Conservation (phyloP, 805 yeast genomes). For the Phaffomyces thermotolerans region DNA sequence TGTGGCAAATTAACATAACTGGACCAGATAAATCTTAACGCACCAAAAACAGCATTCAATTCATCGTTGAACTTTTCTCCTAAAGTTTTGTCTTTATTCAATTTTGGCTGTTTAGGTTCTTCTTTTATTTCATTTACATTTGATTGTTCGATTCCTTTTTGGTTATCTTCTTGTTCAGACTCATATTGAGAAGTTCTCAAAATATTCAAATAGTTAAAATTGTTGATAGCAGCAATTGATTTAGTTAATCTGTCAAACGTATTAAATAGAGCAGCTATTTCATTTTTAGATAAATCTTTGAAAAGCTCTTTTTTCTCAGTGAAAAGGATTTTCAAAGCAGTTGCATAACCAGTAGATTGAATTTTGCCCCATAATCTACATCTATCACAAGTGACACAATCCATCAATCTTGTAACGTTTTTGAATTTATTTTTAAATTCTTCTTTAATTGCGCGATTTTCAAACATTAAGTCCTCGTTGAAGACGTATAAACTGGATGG, state of each 20-base stretch:
- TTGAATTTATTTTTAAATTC: constrained; percentile 83
- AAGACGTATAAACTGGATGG: constrained; percentile 30
- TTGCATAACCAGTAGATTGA: constrained; percentile 96
- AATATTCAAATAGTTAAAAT: constrained; percentile 52
- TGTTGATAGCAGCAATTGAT: constrained; percentile 66
- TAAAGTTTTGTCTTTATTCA: constrained; percentile 10
- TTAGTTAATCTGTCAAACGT: constrained; percentile 90
- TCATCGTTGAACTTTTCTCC: constrained; percentile 45
- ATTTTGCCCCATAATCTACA: constrained; percentile 98
- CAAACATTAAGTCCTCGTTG: constrained; percentile 44
- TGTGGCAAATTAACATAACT: constrained; percentile 70
- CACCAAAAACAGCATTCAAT: constrained; percentile 44
- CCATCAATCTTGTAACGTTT: constrained; percentile 91
- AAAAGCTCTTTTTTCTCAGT: constrained; percentile 49
- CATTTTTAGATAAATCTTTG: constrained; percentile 60
- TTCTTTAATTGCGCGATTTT: constrained; percentile 57
- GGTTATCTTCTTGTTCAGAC: constrained; percentile 2
- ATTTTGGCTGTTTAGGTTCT: background rate
- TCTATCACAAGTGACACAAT: constrained; percentile 97
- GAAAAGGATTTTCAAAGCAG: constrained; percentile 84
- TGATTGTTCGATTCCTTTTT: background rate
- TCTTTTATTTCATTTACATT: background rate
- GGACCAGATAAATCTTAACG: constrained; percentile 52
- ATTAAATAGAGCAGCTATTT: constrained; percentile 83
- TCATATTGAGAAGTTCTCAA: too few relatives aligned